Percentiles rank a stretch among this genome's conserved stretches.
Conservation (phyloP, 768 basidiomycete genomes). For the Boletus coccyginus region DNA sequence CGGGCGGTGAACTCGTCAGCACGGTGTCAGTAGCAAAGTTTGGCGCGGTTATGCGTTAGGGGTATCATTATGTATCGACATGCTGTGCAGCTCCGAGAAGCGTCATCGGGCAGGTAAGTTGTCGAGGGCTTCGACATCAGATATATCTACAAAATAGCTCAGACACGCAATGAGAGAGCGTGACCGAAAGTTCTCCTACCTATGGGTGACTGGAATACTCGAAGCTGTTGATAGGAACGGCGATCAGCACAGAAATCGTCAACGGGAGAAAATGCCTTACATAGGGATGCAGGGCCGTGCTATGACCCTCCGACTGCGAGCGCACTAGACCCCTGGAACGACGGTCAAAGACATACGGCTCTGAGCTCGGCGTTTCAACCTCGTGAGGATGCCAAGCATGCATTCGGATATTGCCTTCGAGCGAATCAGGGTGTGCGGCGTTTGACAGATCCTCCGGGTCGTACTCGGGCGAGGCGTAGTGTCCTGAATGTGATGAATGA, state of each 20-base stretch:
- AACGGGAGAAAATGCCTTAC: slow-evolving; percentile 13
- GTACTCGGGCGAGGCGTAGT: slow-evolving; percentile 39
- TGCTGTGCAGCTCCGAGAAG: neutral
- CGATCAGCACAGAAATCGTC: slow-evolving; percentile 7
- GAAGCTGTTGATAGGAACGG: slow-evolving; percentile 17
- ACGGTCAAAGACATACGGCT: slow-evolving; percentile 28
- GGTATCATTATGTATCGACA: slow-evolving; percentile 4
- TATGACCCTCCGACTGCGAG: slow-evolving; percentile 30
- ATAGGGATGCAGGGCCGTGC: slow-evolving; percentile 27
- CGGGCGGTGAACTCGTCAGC: neutral
- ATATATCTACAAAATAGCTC: slow-evolving; percentile 22
- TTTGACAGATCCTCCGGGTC: slow-evolving; percentile 34
- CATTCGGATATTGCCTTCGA: slow-evolving; percentile 25
- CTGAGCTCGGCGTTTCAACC: slow-evolving; percentile 11
- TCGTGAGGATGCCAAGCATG: slow-evolving; percentile 20
- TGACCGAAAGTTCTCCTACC: slow-evolving; percentile 16
- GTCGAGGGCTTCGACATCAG: slow-evolving; percentile 27
- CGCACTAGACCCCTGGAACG: slow-evolving; percentile 28
- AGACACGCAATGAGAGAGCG: neutral
- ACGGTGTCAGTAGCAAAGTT: neutral
- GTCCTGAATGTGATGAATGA: slow-evolving; percentile 22
- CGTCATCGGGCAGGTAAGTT: slow-evolving; percentile 19
- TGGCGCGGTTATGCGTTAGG: neutral
- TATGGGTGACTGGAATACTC: slow-evolving; percentile 32
- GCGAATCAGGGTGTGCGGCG: slow-evolving; percentile 10